Conservation (phyloP, 2,329 filamentous ascomycete genomes). For the Colletotrichum tropicicola region DNA sequence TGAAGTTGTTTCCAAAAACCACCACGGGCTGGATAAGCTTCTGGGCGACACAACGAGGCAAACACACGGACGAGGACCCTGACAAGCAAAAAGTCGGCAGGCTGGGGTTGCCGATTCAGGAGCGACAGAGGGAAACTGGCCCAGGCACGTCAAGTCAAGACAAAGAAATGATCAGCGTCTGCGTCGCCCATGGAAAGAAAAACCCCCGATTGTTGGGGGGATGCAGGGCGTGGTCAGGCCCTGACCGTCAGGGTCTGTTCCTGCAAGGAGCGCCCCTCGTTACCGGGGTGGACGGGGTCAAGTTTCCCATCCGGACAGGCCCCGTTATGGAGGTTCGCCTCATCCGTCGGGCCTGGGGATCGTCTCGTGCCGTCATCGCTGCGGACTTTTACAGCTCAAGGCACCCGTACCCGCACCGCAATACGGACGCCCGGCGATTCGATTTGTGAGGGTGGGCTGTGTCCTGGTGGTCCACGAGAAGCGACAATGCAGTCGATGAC, state of each 20-base stretch:
- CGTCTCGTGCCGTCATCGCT: slow-evolving; percentile 14
- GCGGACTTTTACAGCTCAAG: background rate
- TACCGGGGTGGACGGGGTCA: too few species aligned
- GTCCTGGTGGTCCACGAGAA: background rate
- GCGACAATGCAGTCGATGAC: background rate
- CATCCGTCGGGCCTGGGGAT: background rate
- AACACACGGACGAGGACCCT: background rate
- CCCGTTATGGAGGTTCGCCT: slow-evolving; percentile 1
- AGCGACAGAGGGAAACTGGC: background rate
- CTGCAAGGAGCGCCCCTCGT: slow-evolving; percentile 7
- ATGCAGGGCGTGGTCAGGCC: too few species aligned
- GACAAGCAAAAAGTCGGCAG: background rate
- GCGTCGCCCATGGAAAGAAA: background rate
- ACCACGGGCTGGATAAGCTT: background rate
- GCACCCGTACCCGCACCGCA: background rate
- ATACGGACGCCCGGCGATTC: background rate
- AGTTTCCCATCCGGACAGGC: background rate
- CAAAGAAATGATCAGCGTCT: slow-evolving; percentile 23
- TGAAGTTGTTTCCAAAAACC: background rate
- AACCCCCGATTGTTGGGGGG: slow-evolving; percentile 8
- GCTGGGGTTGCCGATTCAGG: slow-evolving; percentile 9
- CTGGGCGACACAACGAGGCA: background rate
- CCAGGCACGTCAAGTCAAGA: slow-evolving; percentile 16
- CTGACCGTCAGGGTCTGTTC: background rate
- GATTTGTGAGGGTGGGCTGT: background rate